Base-by-base conservation (phyloP, 495 filamentous ascomycete genomes). In the Hypoxylon perforatum region DNA sequence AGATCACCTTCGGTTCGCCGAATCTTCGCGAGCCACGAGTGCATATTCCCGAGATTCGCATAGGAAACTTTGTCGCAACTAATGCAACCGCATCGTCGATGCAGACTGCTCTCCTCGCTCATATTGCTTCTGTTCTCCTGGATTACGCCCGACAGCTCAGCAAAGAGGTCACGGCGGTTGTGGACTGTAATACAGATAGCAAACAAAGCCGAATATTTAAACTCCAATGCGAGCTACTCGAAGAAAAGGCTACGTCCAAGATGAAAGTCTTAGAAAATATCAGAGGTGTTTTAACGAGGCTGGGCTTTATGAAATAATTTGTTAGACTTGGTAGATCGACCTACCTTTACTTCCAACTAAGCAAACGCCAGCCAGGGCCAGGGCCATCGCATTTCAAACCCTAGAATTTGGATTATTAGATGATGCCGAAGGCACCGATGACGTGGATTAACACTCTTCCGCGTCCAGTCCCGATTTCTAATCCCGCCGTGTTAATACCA, bases 21-120 rank as follows among this genome's bases (percentile, higher is more conserved):
- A 53, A 58, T 10, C 11, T 57, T 14, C 21, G 44, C 15, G 61
- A 77, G 23, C 61, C 64, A 22, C 46, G 52, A 12, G 48, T 73
- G 14, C 50, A 67, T 17, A 64, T 74, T 18, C 73, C 77, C 1
- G 61, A 69, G 21, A 39, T 78, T 9, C 73, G 73, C 10, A 65
- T 79, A 18, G 77, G 77, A 11, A 67, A 42, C 30, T 79, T 74
- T 44, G 63, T 69, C 9, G 74, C 75, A 6, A 72, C 70, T 18
- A 51, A 55, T 1, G 41, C 73, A 6, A 19, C 67, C 9, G 72
- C 73, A 9, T 64, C 72, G 0, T 63, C 70, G 1, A 76, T 79
- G 75, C 75, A 79, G 30, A 67, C 56, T 23, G 67, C 70, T 18
- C 63, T 78, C 17, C 51, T 77, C 3, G 50, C 69, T 6, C 70